Percentiles rank a stretch among this genome's conserved stretches.
These are phyloP conservation scores for Gynostemma pentaphyllum DNA, from an alignment of 306 rosid species.

Conservation along the genomic window DNA sequence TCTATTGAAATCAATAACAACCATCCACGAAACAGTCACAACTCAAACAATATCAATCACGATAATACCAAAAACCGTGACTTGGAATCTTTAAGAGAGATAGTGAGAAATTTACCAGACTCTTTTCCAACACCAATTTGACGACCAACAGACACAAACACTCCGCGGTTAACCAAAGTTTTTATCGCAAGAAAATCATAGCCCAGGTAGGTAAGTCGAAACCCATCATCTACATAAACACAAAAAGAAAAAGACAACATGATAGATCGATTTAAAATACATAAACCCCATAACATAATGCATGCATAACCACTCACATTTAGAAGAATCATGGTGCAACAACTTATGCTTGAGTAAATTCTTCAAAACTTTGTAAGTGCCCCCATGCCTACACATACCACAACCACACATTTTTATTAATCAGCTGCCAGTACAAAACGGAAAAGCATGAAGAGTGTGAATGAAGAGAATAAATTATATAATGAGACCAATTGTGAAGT, in stretches of 20 bases:
- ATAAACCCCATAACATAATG: background rate
- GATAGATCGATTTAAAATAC: background rate
- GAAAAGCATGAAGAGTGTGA: background rate
- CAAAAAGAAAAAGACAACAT: background rate
- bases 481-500: background rate
- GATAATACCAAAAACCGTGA: background rate
- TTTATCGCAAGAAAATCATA: slow-evolving; percentile 96
- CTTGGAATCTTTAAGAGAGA: background rate
- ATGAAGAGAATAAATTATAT: background rate
- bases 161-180: slow-evolving; percentile 83
- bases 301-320: slow-evolving; percentile 42
- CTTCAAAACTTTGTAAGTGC: slow-evolving; percentile 76
- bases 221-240: slow-evolving; percentile 69
- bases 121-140: slow-evolving; percentile 97
- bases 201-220: slow-evolving; percentile 88
- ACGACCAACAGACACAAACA: slow-evolving; percentile 73
- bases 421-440: background rate
- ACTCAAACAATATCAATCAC: background rate
- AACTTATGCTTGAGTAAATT: slow-evolving; percentile 77
- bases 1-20: slow-evolving; percentile 28
- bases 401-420: background rate
- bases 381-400: slow-evolving; percentile 59
- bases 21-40: background rate
- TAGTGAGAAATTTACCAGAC: slow-evolving; percentile 44
- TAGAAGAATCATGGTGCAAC: slow-evolving; percentile 84